Evolutionary conservation across 805 yeast genomes (phyloP).

Genomic region (Yarrowia hollandica): DNA sequence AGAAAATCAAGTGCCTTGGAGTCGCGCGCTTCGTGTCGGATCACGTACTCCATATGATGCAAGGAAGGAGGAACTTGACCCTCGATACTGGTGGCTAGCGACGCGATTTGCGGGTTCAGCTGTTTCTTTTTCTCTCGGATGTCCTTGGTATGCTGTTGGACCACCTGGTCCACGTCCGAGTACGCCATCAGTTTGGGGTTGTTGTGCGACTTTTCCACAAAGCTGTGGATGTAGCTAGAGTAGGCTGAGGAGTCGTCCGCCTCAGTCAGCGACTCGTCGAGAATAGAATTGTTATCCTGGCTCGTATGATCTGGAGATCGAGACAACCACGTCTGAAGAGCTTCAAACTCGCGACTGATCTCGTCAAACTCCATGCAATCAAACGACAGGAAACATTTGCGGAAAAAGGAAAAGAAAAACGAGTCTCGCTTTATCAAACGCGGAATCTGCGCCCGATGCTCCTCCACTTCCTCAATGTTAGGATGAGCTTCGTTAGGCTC

Average conservation of each 20-base stretch:
- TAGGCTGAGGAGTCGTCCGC: not conserved
- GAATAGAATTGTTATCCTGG: not conserved
- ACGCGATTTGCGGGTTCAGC: constrained; percentile 46
- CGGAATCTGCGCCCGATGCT: not conserved
- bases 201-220: constrained; percentile 7
- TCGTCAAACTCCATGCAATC: constrained; percentile 50
- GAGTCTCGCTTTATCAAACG: constrained; percentile 21
- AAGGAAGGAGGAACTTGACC: constrained; percentile 45
- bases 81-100: constrained; percentile 44
- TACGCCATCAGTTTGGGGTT: constrained; percentile 19
- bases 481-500: constrained; percentile 22
- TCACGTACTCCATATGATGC: constrained; percentile 61
- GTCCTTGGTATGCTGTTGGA: constrained; percentile 48
- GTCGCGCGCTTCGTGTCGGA: constrained; percentile 57
- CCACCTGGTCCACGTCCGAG: constrained; percentile 23
- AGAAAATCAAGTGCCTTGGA: constrained; percentile 56
- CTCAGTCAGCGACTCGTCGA: not conserved
- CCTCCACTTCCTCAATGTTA: not conserved
- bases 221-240: constrained; percentile 8
- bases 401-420: constrained; percentile 28
- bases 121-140: constrained; percentile 50
- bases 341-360: constrained; percentile 30
- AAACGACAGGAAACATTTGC: constrained; percentile 37
- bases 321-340: not conserved
- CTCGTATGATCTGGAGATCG: not conserved